Base-by-base conservation (phyloP, 2,329 filamentous ascomycete species). In the Lecanicillium sp. region DNA sequence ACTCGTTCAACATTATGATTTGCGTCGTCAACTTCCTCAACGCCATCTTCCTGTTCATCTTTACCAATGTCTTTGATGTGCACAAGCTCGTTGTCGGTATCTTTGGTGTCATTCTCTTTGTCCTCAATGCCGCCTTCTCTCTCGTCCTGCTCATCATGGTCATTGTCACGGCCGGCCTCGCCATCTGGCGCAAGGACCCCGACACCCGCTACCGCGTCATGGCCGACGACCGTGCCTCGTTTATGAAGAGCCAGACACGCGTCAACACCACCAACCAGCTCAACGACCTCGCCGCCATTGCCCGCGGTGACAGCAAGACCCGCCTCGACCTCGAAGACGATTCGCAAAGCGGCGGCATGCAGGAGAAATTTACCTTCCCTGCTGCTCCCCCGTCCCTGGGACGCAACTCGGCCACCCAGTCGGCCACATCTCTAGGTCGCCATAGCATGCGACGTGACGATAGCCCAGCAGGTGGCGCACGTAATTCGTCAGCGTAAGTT, bases 131-230 rank as follows among this genome's bases (percentile, higher is more conserved):
- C 10, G 77, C 78, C 37, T 92, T 94, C 57, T 80, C 88, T 1
- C 66, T 90, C 37, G 79, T 94, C 32, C 74, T 95, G 22, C 71
- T 96, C 46, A 69, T 95, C 53, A 80, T 95, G 65, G 79, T 96
- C 36, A 66, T 72, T 43, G 57, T 69, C 72, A 62, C 87, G n/a
- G 66, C 65, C 15, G 54, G 57, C 5, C 52, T 90, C 49, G 84
- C 87, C 33, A 79, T 96, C 55, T 78, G 87, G 58, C 86, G 87
- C 45, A 94, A 94, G 74, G 94, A 96, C 65, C 90, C 90, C 17
- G 90, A 97, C 58, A 87, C 84, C 30, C 82, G 89, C 45, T 97
- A 97, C 64, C 87, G 95, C 62, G 88, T 87, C 53, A 96, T 97
- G 89, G 84, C 84, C 39, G 90, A 97, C 54, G 90, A 97, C 61